Percentiles rank a stretch among this genome's conserved stretches.
These are phyloP conservation scores for Fusarium miscanthi DNA, from an alignment of 2,329 filamentous ascomycete species.

Conservation along the genomic window DNA sequence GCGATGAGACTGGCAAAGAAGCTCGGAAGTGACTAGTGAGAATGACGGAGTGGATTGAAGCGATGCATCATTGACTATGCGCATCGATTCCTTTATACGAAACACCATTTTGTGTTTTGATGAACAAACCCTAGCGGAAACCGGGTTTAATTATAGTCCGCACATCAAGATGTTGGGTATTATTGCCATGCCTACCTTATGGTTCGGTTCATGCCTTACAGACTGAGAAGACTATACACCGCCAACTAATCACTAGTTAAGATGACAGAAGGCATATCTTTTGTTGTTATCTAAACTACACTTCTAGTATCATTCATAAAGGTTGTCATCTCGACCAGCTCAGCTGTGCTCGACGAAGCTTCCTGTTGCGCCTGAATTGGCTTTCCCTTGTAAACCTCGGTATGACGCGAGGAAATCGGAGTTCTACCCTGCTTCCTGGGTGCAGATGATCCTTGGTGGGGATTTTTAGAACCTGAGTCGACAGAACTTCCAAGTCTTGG, in stretches of 20 bases:
- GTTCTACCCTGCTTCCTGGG: neutral
- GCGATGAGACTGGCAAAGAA: rapidly evolving
- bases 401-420: neutral
- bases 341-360: conserved; percentile 1
- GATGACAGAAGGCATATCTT: rapidly evolving
- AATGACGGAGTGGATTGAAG: neutral
- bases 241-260: rapidly evolving
- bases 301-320: neutral
- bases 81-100: neutral
- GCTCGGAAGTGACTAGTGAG: neutral
- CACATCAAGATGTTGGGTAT: rapidly evolving
- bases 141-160: rapidly evolving
- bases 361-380: neutral
- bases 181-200: too few species aligned
- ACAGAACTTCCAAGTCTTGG: neutral
- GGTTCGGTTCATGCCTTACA: too few species aligned
- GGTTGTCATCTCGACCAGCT: neutral
- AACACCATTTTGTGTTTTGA: rapidly evolving
- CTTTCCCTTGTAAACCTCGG: neutral
- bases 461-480: neutral
- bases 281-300: neutral
- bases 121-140: rapidly evolving
- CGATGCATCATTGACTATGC: neutral
- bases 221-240: neutral
- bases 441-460: neutral